A percentile compares a stretch with the other conserved stretches of the same genome.
phyloP scores from a whole-genome alignment of 208 protist genomes.

The Acanthamoeba royreba region DNA sequence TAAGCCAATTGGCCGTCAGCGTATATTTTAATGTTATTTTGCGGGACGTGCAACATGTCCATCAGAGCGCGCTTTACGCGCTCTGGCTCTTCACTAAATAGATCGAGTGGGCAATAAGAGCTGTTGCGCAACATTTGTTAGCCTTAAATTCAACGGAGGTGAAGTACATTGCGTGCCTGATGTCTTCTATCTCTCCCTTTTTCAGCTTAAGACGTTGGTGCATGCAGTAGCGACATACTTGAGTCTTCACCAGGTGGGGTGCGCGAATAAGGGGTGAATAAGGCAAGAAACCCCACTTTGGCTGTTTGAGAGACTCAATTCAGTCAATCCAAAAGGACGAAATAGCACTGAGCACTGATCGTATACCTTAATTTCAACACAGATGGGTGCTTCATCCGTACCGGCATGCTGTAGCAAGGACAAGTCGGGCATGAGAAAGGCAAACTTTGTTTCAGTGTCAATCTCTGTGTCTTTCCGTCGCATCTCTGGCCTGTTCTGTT shows the following conservation, averaged over 20 bases:
- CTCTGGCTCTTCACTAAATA: neutral
- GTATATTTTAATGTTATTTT: conserved; percentile 50
- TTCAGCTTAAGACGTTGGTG: conserved; percentile 14
- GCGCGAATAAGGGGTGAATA: conserved; percentile 26
- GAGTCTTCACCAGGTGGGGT: neutral
- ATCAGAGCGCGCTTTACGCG: conserved; percentile 8
- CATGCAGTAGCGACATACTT: conserved; percentile 45
- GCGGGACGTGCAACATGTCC: conserved; percentile 31
- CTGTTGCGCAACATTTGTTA: no score
- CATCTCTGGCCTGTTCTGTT: neutral
- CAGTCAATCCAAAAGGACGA: neutral
- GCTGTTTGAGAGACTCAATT: neutral
- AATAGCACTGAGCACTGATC: neutral
- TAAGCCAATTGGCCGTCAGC: conserved; percentile 12
- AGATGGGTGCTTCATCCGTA: neutral
- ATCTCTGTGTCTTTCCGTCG: neutral
- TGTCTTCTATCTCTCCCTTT: conserved; percentile 16
- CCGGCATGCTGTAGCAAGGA: neutral
- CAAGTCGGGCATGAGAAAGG: conserved; percentile 32
- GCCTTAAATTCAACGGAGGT: no score
- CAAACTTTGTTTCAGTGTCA: conserved; percentile 7
- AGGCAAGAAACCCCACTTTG: conserved; percentile 44
- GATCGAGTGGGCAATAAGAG: conserved; percentile 42
- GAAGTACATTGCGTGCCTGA: neutral
- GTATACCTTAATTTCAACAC: conserved; percentile 39